phyloP scores from a whole-genome alignment of 305 asterid species.

The Petunia hybrid region DNA sequence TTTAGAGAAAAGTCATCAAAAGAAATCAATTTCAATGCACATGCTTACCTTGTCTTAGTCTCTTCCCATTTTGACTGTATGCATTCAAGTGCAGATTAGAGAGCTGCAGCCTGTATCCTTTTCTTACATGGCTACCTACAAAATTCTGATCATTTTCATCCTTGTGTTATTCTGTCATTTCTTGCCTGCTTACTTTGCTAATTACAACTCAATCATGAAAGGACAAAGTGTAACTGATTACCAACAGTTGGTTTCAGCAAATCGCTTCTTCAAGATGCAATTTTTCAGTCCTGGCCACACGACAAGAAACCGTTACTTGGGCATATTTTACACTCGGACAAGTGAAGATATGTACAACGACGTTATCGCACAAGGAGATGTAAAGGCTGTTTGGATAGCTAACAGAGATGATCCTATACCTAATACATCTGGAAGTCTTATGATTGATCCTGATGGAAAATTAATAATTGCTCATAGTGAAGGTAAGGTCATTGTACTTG shows the following conservation, averaged over 20 bases:
- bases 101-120: background rate
- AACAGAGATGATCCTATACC: slow-evolving; percentile 33
- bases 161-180: background rate
- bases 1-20: background rate
- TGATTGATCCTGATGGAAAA: slow-evolving; percentile 1
- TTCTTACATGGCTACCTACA: slow-evolving; percentile 14
- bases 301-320: slow-evolving; percentile 31
- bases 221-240: slow-evolving; percentile 9
- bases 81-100: background rate
- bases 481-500: background rate
- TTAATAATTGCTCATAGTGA: slow-evolving; percentile 24
- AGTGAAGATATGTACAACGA: background rate
- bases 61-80: background rate
- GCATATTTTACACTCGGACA: slow-evolving; percentile 31
- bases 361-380: background rate
- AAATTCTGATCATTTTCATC: background rate
- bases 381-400: slow-evolving; percentile 37
- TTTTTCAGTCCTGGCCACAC: slow-evolving; percentile 34
- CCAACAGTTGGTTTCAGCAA: slow-evolving; percentile 29
- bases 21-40: background rate
- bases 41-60: background rate
- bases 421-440: slow-evolving; percentile 31
- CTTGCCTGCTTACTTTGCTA: background rate
- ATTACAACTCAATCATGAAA: slow-evolving; percentile 14
- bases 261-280: slow-evolving; percentile 34